Evolutionary conservation across 257 asterid genomes (phyloP).

Genomic region (Ilex asprella): DNA sequence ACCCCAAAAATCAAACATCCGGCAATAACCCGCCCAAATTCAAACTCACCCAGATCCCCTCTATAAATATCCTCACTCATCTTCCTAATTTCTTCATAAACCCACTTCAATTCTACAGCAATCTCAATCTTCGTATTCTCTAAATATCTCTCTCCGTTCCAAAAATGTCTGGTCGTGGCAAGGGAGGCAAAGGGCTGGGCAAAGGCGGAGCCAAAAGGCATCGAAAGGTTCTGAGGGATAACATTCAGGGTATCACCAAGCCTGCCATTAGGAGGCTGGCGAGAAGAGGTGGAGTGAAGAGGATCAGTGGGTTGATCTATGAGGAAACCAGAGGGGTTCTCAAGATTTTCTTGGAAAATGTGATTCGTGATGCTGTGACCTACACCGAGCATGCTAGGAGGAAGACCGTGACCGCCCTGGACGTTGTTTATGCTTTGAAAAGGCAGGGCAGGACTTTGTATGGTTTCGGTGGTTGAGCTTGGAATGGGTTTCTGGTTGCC

Average conservation of each 20-base stretch:
- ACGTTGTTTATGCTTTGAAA: conserved; percentile 24
- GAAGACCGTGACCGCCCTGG: conserved; percentile 29
- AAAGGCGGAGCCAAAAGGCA: conserved; percentile 32
- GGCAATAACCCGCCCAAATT: too few species aligned
- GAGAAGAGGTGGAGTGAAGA: conserved; percentile 29
- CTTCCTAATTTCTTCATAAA: too few species aligned
- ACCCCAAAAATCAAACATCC: too few species aligned
- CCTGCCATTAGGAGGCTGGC: conserved; percentile 25
- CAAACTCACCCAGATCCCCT: too few species aligned
- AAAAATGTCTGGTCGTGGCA: conserved; percentile 29
- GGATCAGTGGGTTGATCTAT: conserved; percentile 26
- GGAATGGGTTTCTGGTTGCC: too few species aligned
- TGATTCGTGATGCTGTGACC: conserved; percentile 30
- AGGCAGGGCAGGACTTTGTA: conserved; percentile 29
- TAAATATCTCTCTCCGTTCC: too few species aligned
- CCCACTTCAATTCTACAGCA: too few species aligned
- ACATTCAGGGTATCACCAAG: conserved; percentile 30
- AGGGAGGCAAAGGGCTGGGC: conserved; percentile 35
- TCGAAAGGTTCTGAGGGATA: conserved; percentile 26
- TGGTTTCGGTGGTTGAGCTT: conserved; percentile 19
- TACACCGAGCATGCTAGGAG: conserved; percentile 29
- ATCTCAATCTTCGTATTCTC: neutral
- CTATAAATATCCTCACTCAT: too few species aligned
- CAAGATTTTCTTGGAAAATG: conserved; percentile 29
- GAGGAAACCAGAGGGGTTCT: conserved; percentile 27